Evolutionary conservation across 2,329 filamentous ascomycete genomes (phyloP).

Genomic region (Apiospora kogelbergensis): DNA sequence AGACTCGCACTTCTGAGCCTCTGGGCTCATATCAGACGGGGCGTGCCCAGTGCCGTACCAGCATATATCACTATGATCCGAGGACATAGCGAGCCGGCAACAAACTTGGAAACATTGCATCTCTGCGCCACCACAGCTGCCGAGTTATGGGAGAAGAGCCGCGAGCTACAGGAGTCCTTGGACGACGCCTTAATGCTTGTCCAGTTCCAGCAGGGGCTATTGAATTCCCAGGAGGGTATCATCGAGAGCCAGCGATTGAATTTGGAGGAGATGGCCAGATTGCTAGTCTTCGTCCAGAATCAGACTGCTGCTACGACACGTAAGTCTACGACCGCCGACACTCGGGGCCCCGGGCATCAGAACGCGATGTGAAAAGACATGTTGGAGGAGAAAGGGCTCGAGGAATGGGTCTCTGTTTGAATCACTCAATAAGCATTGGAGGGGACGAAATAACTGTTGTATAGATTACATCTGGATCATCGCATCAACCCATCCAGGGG

Average conservation of each 20-base stretch:
- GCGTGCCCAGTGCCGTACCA: background rate
- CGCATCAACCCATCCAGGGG: background rate
- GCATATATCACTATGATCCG: background rate
- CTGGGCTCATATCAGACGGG: background rate
- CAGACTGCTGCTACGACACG: background rate
- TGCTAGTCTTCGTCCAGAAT: background rate
- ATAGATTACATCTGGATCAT: background rate
- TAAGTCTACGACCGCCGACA: background rate
- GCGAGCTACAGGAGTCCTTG: constrained; percentile 1
- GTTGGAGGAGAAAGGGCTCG: background rate
- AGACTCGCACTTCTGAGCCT: background rate
- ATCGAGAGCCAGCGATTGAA: constrained; percentile 11
- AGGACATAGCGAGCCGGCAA: background rate
- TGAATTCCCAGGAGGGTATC: background rate
- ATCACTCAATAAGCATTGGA: background rate
- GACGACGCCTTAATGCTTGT: background rate
- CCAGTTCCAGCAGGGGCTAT: constrained; percentile 7
- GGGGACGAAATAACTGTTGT: background rate
- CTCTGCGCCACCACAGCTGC: background rate
- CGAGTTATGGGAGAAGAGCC: constrained; percentile 3
- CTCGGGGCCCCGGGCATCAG: background rate
- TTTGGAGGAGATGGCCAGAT: background rate
- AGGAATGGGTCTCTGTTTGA: background rate
- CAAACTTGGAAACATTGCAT: background rate
- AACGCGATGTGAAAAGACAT: background rate